phyloP scores from a whole-genome alignment of 2,329 filamentous ascomycete species.

The Rutstroemia sp. region DNA sequence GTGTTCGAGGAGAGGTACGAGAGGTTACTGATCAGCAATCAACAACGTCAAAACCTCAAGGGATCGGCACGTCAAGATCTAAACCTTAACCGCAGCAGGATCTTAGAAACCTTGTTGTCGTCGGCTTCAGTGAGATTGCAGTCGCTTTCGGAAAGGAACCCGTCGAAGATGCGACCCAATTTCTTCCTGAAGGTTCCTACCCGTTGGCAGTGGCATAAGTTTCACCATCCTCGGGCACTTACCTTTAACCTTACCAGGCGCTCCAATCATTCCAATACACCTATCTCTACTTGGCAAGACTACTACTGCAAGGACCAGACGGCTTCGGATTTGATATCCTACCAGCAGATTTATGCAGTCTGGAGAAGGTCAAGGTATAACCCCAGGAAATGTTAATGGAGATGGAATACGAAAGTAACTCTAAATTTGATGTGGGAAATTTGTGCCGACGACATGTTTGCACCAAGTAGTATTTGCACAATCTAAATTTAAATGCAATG shows the following conservation, averaged over 20 bases:
- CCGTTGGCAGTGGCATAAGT: slow-evolving; percentile 3
- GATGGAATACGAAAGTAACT: not conserved
- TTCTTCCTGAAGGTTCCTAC: not conserved
- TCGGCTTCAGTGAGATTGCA: not conserved
- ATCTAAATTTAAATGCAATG: no score
- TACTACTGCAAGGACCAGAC: not conserved
- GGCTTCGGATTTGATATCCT: not conserved
- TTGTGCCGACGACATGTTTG: not conserved
- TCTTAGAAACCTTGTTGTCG: not conserved
- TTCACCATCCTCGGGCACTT: not conserved
- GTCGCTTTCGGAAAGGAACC: slow-evolving; percentile 1
- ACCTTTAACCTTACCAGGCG: not conserved
- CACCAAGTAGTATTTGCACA: not conserved
- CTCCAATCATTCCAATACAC: not conserved
- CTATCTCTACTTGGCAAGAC: not conserved
- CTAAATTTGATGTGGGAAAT: not conserved
- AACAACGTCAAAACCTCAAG: not conserved
- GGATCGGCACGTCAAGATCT: not conserved
- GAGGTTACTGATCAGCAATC: no score
- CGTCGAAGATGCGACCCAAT: slow-evolving; percentile 3
- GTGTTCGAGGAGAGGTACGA: no score
- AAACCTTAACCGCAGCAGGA: not conserved
- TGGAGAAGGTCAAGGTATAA: not conserved
- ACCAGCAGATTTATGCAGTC: no score
- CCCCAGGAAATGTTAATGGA: not conserved